Evolutionary conservation across 495 filamentous ascomycete species (phyloP), one percentile per base, ranked within the genome.

Genomic region (Trichoderma orchidacearum): DNA sequence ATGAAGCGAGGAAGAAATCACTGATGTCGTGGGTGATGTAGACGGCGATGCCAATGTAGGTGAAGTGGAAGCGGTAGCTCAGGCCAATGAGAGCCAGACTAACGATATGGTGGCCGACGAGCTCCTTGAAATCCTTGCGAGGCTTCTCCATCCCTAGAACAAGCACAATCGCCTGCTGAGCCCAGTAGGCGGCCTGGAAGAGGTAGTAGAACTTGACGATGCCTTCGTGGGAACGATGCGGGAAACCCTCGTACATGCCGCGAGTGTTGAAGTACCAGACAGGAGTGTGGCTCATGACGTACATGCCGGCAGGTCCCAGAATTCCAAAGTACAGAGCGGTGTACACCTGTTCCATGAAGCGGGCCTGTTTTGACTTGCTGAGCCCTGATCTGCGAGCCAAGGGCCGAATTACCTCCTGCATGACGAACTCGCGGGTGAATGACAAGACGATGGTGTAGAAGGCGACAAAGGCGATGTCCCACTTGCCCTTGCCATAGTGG

Each of bases 271-370:
- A 98, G 68, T 96, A 97, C 93, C 93, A 98, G n/a, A 98, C 80
- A 11, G 90, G 85, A 7, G 90, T 88, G 27, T 80, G 77, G 61
- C 76, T 85, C 94, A 98, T 97, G 57, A 97, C 88, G 62, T 86
- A 98, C 67, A 97, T 70, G 41, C 93, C 93, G 45, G 81, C 83
- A 1, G 94, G 93, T 5, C 90, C 89, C 56, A 95, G 82, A 54
- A 96, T 63, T 9, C 70, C 81, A 64, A 96, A 96, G 75, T 98
- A 98, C 30, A 96, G 75, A n/a, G 90, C 93, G 1, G 92, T 96
- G 74, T 98, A 98, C 61, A 87, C 80, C 70, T 98, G 93, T 70
- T 98, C 93, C 89, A 96, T 94, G 77, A 95, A 97, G 15, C 93
- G 84, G 9, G 86, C 78, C 54, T 91, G 88, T 73, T 96, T 98